Conservation (phyloP, 164 flowering plant genomes). For the Vitis rotundifolia region DNA sequence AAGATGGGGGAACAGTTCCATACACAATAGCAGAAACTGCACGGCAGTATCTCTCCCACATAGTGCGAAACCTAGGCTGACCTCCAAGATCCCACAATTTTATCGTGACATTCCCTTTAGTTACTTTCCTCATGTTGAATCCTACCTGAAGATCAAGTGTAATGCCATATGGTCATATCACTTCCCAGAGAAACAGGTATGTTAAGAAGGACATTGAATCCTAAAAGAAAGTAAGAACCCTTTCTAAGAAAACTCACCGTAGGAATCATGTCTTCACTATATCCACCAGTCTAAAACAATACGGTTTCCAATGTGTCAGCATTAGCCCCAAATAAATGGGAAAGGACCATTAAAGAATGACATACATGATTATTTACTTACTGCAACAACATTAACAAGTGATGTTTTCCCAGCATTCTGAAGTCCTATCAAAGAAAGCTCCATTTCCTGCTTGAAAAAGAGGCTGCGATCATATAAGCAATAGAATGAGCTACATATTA, state of each 20-base stretch:
- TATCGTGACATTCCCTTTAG: conserved; percentile 91
- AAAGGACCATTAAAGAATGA: neutral
- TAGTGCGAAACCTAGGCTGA: conserved; percentile 95
- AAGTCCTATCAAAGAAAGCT: conserved; percentile 89
- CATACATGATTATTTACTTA: conserved; percentile 33
- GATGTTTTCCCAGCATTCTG: conserved; percentile 99
- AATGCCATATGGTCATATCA: too few relatives aligned
- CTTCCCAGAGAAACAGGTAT: neutral
- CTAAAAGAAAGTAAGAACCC: neutral
- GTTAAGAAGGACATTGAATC: too few relatives aligned
- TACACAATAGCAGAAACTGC: conserved; percentile 95
- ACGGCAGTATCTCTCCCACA: conserved; percentile 99
- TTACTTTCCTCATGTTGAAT: conserved; percentile 95
- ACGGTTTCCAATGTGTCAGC: neutral
- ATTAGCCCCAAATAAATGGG: neutral
- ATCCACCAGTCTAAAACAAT: conserved; percentile 80
- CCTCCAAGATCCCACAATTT: conserved; percentile 99
- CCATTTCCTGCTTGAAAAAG: conserved; percentile 98
- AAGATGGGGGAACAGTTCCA: conserved; percentile 13
- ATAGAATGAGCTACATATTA: too few relatives aligned
- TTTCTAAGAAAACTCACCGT: conserved; percentile 55
- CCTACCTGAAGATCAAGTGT: conserved; percentile 59
- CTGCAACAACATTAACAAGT: conserved; percentile 91
- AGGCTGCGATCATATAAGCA: conserved; percentile 52
- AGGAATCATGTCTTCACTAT: conserved; percentile 98